These are phyloP conservation scores for Fusarium circinatum DNA, from an alignment of 2,329 filamentous ascomycete genomes.

Conservation along the genomic window DNA sequence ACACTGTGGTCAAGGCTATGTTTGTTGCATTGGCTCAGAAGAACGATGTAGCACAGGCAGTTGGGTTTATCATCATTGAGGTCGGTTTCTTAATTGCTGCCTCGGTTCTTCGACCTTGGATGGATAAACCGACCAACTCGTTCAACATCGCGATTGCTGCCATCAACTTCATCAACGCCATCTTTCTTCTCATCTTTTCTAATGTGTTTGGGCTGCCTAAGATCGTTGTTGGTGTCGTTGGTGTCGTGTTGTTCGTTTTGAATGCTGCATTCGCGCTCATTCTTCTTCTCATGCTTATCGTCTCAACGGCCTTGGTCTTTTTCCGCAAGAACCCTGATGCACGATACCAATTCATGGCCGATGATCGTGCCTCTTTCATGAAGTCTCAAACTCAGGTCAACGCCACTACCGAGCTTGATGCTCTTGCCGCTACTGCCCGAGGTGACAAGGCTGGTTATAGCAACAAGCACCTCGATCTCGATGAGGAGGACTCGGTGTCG, in stretches of 20 bases:
- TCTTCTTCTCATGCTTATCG: slow-evolving; percentile 79
- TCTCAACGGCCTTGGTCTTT: slow-evolving; percentile 74
- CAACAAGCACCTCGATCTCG: slow-evolving; percentile 56
- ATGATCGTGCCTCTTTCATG: slow-evolving; percentile 96
- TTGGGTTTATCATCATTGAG: slow-evolving; percentile 86
- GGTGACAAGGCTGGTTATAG: slow-evolving; percentile 76
- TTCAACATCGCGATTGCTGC: slow-evolving; percentile 94
- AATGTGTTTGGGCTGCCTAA: slow-evolving; percentile 85
- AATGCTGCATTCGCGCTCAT: slow-evolving; percentile 87
- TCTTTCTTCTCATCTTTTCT: slow-evolving; percentile 91
- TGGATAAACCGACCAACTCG: slow-evolving; percentile 98
- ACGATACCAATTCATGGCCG: slow-evolving; percentile 95
- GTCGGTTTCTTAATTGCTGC: slow-evolving; percentile 79
- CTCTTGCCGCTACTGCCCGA: slow-evolving; percentile 86
- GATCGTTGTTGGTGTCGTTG: slow-evolving; percentile 87
- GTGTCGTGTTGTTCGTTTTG: slow-evolving; percentile 87
- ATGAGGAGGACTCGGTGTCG: slow-evolving; percentile 55
- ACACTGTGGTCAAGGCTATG: slow-evolving; percentile 87
- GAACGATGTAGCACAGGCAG: slow-evolving; percentile 76
- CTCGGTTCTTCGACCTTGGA: slow-evolving; percentile 88
- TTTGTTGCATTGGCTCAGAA: slow-evolving; percentile 86
- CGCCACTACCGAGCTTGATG: slow-evolving; percentile 86
- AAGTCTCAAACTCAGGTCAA: slow-evolving; percentile 88
- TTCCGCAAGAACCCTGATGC: slow-evolving; percentile 94
- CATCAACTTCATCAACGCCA: slow-evolving; percentile 89